Evolutionary conservation across 2,329 filamentous ascomycete genomes (phyloP), one percentile per base, ranked within the genome.

Genomic region (Graphilbum sp.): DNA sequence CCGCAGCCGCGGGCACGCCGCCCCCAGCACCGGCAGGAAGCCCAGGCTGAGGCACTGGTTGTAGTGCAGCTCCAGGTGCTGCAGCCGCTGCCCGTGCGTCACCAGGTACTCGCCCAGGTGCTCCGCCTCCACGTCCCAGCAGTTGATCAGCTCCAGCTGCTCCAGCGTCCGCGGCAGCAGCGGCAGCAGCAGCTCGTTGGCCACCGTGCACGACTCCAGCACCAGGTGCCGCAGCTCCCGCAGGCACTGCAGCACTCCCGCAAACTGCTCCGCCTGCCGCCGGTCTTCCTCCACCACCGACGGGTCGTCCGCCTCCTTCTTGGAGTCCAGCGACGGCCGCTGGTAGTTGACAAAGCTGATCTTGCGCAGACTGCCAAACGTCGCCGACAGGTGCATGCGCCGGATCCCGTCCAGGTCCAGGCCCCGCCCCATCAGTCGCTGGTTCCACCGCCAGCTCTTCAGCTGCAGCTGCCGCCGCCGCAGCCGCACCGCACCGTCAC

Each of bases 21-120:
- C 54, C 16, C 70, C 74, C 34, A 96, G 58, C 20, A 67, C 56
- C 0, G 74, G 68, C 7, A 90, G 63, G 49, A 94, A 95, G 0
- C 68, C 72, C 31, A 95, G 59, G 48, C 76, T 79, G 30, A 95
- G 63, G 3, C 78, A 75, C 43, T 83, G 76, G 49, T 93, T 93
- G 56, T 93, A 81, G 38, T 79, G 72, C 5, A 95, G 61, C 2
- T 66, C 69, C 8, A 96, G 64, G 29, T 70, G 69, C 37, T 69
- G 67, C 18, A 96, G 60, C n/a, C 71, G 60, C 18, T 61, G 56
- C 0, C 86, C 87, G 48, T 83, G 75, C 1, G 69, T 69, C 6
- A 63, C 52, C 31, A 95, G 64, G 49, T 80, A 94, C 0, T 56
- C 52, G 20, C 64, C 60, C 18, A 95, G 58, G 41, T 75, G 67